Evolutionary conservation across 2,329 filamentous ascomycete species (phyloP).

Genomic region (Venturia effusa): DNA sequence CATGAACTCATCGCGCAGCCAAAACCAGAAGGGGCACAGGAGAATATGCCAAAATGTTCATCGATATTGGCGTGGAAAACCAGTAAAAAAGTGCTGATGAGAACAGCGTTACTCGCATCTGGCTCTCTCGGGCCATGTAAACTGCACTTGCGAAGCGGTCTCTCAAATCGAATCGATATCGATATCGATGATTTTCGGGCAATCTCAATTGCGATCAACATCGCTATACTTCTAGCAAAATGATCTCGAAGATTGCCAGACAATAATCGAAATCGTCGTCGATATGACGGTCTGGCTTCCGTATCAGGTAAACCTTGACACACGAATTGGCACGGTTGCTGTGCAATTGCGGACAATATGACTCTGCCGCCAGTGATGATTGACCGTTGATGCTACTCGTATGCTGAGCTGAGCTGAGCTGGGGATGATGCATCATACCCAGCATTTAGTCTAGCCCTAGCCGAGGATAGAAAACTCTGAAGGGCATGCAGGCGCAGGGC

Average conservation of each 20-base stretch:
- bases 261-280: background rate
- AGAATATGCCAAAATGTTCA: no score
- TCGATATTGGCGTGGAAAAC: no score
- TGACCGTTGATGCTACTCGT: no score
- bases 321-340: background rate
- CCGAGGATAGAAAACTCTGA: background rate
- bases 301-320: no score
- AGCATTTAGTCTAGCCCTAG: background rate
- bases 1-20: conserved; percentile 7
- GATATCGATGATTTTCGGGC: background rate
- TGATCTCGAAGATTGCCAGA: background rate
- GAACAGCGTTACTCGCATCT: no score
- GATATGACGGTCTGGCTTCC: background rate
- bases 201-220: background rate
- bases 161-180: background rate
- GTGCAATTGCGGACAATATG: background rate
- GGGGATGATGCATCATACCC: background rate
- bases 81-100: no score
- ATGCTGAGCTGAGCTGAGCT: background rate
- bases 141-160: background rate
- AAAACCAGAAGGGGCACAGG: background rate
- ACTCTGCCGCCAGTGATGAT: no score
- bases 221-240: background rate
- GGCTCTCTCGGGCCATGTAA: background rate
- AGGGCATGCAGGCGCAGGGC: background rate